Percentiles rank a stretch among this genome's conserved stretches.
Evolutionary conservation across 306 rosid species (phyloP).

Genomic region (Gastrolobium villosum): DNA sequence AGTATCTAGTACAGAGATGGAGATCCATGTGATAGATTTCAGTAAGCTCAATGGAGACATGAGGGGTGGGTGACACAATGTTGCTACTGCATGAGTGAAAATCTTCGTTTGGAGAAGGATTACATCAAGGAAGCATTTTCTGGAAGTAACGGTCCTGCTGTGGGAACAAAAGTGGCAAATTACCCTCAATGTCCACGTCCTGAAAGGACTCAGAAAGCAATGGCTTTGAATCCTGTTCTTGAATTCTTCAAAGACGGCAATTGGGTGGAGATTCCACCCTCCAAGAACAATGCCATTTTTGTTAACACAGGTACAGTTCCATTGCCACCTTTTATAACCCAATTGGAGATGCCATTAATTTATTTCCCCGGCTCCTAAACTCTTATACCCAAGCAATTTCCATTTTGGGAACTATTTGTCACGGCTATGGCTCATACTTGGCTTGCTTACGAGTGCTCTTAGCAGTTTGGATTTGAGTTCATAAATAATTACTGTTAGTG

Average conservation of each 20-base stretch:
- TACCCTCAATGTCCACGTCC: conserved; percentile 72
- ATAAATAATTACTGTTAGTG: too few species aligned
- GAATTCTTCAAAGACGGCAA: conserved; percentile 67
- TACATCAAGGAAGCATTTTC: conserved; percentile 62
- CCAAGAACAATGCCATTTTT: conserved; percentile 74
- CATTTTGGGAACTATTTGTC: conserved; percentile 70
- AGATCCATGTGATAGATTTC: conserved; percentile 72
- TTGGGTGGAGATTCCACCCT: conserved; percentile 79
- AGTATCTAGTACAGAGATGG: conserved; percentile 44
- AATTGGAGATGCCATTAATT: conserved; percentile 61
- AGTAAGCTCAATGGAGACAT: conserved; percentile 58
- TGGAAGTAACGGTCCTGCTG: conserved; percentile 61
- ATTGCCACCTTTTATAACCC: conserved; percentile 82
- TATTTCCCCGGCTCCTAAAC: conserved; percentile 70
- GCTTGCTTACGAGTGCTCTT: too few species aligned
- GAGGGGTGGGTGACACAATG: conserved; percentile 57
- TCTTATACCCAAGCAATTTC: conserved; percentile 62
- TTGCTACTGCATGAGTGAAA: conserved; percentile 64
- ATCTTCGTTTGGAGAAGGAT: conserved; percentile 64
- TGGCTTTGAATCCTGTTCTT: conserved; percentile 48
- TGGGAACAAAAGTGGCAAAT: conserved; percentile 84
- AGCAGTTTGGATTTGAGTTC: too few species aligned
- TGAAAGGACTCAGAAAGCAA: conserved; percentile 82
- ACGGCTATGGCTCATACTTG: too few species aligned
- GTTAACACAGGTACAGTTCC: conserved; percentile 82